Evolutionary conservation across 176 grass and related monocot species (phyloP).

Genomic region (Eragrostis curvula): DNA sequence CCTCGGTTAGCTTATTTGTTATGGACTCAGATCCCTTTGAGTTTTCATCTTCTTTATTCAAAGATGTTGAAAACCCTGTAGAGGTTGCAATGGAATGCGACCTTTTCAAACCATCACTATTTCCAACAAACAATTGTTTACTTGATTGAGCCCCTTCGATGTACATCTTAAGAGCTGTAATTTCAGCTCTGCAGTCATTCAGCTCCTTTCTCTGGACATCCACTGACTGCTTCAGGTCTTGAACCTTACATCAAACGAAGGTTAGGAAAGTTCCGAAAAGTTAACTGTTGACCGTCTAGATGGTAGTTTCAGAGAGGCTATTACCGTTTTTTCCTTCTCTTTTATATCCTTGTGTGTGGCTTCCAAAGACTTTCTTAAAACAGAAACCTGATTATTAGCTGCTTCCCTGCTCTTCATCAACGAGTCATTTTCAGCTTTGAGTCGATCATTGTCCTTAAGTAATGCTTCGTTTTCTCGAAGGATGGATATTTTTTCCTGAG

Average conservation of each 20-base stretch:
- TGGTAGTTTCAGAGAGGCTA: slow-evolving; percentile 32
- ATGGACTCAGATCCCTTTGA: slow-evolving; percentile 42
- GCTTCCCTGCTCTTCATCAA: slow-evolving; percentile 72
- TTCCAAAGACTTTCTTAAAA: slow-evolving; percentile 80
- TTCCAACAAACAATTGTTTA: slow-evolving; percentile 54
- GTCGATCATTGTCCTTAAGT: slow-evolving; percentile 71
- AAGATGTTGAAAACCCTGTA: slow-evolving; percentile 41
- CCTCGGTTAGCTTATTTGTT: slow-evolving; percentile 42
- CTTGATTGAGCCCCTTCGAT: slow-evolving; percentile 82
- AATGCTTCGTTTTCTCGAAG: slow-evolving; percentile 81
- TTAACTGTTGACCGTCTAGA: slow-evolving; percentile 21
- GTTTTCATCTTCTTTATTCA: slow-evolving; percentile 47
- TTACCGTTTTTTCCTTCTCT: slow-evolving; percentile 90
- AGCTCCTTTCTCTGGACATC: slow-evolving; percentile 83
- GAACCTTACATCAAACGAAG: slow-evolving; percentile 69
- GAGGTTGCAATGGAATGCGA: slow-evolving; percentile 46
- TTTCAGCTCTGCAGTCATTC: slow-evolving; percentile 95
- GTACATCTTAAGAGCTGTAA: slow-evolving; percentile 96
- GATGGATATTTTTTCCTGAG: slow-evolving; percentile 91
- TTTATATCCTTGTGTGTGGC: slow-evolving; percentile 78
- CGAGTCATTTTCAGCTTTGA: slow-evolving; percentile 71
- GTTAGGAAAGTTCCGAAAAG: slow-evolving; percentile 45
- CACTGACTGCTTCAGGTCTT: slow-evolving; percentile 80
- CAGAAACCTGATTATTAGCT: slow-evolving; percentile 60
- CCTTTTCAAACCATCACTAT: slow-evolving; percentile 23